These are phyloP conservation scores for Lolium rigidum DNA, from an alignment of 176 grass and related monocot species.

Conservation along the genomic window DNA sequence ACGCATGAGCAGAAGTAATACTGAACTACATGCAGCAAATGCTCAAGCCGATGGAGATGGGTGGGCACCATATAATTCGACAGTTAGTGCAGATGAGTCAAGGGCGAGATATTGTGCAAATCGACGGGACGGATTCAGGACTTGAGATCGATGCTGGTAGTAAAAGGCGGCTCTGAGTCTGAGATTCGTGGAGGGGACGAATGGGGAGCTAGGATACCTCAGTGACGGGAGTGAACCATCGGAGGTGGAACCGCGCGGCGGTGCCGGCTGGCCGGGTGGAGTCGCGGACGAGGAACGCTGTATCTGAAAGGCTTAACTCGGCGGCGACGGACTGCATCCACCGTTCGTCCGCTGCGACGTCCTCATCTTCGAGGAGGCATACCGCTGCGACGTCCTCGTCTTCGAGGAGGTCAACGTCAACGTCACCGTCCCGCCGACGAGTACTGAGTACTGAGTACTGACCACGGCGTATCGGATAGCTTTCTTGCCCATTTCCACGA, in stretches of 20 bases:
- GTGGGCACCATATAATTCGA: background rate
- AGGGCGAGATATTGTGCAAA: background rate
- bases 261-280: background rate
- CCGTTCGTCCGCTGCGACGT: constrained; percentile 40
- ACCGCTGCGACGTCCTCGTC: constrained; percentile 49
- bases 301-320: constrained; percentile 77
- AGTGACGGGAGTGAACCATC: constrained; percentile 71
- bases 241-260: constrained; percentile 57
- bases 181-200: background rate
- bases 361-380: constrained; percentile 57
- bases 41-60: background rate
- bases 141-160: background rate
- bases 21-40: background rate
- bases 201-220: constrained; percentile 44
- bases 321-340: constrained; percentile 79
- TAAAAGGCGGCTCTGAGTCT: background rate
- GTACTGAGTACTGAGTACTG: background rate
- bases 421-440: background rate
- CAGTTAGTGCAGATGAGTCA: background rate
- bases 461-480: constrained; percentile 59
- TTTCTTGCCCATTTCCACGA: constrained; percentile 19
- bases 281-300: constrained; percentile 53
- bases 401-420: constrained; percentile 39
- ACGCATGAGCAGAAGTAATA: background rate
- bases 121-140: background rate